Evolutionary conservation across 2,329 filamentous ascomycete genomes (phyloP).

Genomic region (Epichloe uncinata): DNA sequence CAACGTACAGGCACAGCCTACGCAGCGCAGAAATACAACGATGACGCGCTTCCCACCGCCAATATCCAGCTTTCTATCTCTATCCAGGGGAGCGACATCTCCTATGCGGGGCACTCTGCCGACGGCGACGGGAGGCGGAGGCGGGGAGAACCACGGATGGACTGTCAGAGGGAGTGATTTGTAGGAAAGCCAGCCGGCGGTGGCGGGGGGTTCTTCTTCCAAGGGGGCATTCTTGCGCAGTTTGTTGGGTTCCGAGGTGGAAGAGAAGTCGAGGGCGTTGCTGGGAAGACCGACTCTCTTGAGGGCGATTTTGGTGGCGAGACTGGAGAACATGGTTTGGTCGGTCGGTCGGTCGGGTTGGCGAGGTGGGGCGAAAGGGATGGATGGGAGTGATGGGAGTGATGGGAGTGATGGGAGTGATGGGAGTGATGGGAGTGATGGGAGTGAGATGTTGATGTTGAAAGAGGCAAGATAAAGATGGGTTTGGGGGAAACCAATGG

Average conservation of each 20-base stretch:
- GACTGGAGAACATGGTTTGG: conserved; percentile 37
- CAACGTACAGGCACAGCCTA: conserved; percentile 40
- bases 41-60: conserved; percentile 31
- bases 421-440: too few relatives aligned
- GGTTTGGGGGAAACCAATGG: too few relatives aligned
- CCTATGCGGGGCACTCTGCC: conserved; percentile 32
- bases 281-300: conserved; percentile 41
- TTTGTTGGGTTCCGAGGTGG: conserved; percentile 18
- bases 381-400: too few relatives aligned
- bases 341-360: not conserved
- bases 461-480: not conserved
- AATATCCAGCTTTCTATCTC: conserved; percentile 28
- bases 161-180: conserved; percentile 37
- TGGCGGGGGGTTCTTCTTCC: conserved; percentile 16
- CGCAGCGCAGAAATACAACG: conserved; percentile 40
- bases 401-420: too few relatives aligned
- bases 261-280: conserved; percentile 30
- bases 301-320: conserved; percentile 45
- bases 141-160: conserved; percentile 38
- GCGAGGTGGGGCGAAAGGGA: not conserved
- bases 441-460: not conserved
- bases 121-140: conserved; percentile 35
- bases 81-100: conserved; percentile 31
- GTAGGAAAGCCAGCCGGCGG: conserved; percentile 35
- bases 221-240: conserved; percentile 18